Evolutionary conservation across 306 rosid genomes (phyloP), one percentile per base, ranked within the genome.

Genomic region (Prunus padus): DNA sequence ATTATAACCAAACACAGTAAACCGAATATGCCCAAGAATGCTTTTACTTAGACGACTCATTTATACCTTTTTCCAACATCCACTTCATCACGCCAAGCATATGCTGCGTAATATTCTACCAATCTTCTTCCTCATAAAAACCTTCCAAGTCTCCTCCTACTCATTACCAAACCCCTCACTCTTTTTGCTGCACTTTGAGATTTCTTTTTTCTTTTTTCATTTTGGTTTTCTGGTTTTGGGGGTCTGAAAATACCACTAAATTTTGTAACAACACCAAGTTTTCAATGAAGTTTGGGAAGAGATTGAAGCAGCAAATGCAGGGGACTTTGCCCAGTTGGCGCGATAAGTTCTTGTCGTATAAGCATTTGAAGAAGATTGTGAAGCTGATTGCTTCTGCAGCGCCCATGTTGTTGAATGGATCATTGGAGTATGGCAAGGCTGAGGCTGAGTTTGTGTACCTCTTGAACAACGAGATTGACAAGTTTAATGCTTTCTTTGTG

Each of bases 381-480:
- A 74, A 81, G 51, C 72, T 84, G 25, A 40, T 87, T 8, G 82
- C 97, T 30, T 56, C 82, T 3, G 77, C 83, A 31, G 76, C 82
- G 50, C 79, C 93, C 10, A 30, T 51, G 45, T 44, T 69, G 82
- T 9, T 63, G 76, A 76, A 81, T 23, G 86, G 79, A 5, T 81
- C 92, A 0, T 6, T 47, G 3, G 87, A 75, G 44, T 69, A 42
- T 5, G 96, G 82, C 4, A 89, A 67, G 74, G 82, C 82, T 0
- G 93, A 88, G 85, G 85, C 88, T 2, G 85, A 86, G 79, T 94
- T 94, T 57, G 79, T 94, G 31, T 85, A 67, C 68, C 55, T 92
- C 70, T 83, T 94, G 90, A 84, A 94, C 86, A 87, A 72, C 69
- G 97, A 94, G 90, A 87, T 94, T 30, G 93, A 94, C 22, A 94